Conservation (phyloP, 2,329 filamentous ascomycete species). For the Fusarium sp. region DNA sequence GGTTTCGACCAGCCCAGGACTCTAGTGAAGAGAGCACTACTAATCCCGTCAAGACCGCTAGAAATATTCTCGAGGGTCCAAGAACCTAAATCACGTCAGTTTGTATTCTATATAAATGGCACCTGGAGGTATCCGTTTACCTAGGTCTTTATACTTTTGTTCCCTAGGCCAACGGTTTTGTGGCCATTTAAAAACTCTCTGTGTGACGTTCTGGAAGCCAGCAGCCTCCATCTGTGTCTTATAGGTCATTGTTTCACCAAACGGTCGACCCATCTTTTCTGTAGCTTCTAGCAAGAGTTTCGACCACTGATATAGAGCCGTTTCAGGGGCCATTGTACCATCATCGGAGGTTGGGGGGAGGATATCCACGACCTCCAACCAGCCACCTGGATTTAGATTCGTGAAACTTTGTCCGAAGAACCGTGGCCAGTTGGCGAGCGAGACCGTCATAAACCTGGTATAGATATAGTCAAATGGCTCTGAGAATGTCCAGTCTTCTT, state of each 20-base stretch:
- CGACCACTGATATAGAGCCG: conserved; percentile 31
- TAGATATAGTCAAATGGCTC: conserved; percentile 39
- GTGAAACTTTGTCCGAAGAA: conserved; percentile 33
- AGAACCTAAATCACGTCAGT: not conserved
- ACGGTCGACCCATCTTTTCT: conserved; percentile 39
- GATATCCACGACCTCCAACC: conserved; percentile 36
- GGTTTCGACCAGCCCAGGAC: conserved; percentile 36
- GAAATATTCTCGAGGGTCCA: conserved; percentile 34
- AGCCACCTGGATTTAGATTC: conserved; percentile 34
- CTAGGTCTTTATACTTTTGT: conserved; percentile 57
- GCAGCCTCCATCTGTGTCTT: conserved; percentile 51
- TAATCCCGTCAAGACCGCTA: conserved; percentile 36
- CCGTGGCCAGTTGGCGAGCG: conserved; percentile 25
- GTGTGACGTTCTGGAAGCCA: conserved; percentile 58
- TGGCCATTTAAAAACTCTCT: conserved; percentile 56
- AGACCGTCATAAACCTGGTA: conserved; percentile 30
- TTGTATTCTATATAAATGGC: not conserved
- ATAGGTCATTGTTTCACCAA: conserved; percentile 29
- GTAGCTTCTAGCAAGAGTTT: conserved; percentile 38
- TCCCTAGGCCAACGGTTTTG: conserved; percentile 59
- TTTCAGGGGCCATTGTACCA: conserved; percentile 14
- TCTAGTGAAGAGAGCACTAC: conserved; percentile 40
- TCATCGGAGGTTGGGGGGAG: conserved; percentile 8
- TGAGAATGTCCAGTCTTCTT: conserved; percentile 35
- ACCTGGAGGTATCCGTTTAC: conserved; percentile 23